Conservation (phyloP, 2,329 filamentous ascomycete genomes). For the Paecilomyces fulvus region DNA sequence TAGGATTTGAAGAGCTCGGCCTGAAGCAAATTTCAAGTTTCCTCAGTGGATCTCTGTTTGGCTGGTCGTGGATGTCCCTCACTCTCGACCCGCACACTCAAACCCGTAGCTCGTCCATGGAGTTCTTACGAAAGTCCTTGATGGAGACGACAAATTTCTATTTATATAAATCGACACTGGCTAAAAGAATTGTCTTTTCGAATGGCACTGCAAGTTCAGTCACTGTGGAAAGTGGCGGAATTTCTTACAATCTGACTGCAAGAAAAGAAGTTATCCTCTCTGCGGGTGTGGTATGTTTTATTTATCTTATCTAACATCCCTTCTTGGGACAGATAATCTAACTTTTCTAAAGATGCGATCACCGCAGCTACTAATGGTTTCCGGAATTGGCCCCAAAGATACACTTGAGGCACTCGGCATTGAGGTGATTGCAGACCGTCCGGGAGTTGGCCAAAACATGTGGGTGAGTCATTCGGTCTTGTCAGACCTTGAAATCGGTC, state of each 20-base stretch:
- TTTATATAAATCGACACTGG: conserved; percentile 38
- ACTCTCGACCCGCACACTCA: conserved; percentile 33
- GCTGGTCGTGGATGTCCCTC: conserved; percentile 34
- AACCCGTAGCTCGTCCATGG: conserved; percentile 33
- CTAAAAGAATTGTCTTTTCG: conserved; percentile 44
- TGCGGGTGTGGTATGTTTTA: conserved; percentile 37
- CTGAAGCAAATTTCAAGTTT: conserved; percentile 33
- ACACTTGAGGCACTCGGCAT: conserved; percentile 17
- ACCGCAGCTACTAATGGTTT: conserved; percentile 47
- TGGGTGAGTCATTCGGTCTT: conserved; percentile 7
- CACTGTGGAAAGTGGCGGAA: conserved; percentile 19
- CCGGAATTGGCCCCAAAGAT: conserved; percentile 38
- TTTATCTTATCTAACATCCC: not conserved
- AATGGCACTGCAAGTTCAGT: conserved; percentile 37
- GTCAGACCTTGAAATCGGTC: not conserved
- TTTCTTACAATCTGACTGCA: conserved; percentile 36
- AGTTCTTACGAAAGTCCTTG: conserved; percentile 21
- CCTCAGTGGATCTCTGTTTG: conserved; percentile 33
- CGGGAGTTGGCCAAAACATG: conserved; percentile 31
- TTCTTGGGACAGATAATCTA: not conserved
- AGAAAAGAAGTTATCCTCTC: conserved; percentile 43
- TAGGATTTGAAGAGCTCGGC: conserved; percentile 34
- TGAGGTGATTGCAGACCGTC: conserved; percentile 16
- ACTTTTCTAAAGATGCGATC: conserved; percentile 27
- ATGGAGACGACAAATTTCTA: conserved; percentile 22